Percentiles rank a stretch among this genome's conserved stretches.
phyloP scores from a whole-genome alignment of 2,329 filamentous ascomycete genomes.

The Aspergillus pseudoviridinutans region DNA sequence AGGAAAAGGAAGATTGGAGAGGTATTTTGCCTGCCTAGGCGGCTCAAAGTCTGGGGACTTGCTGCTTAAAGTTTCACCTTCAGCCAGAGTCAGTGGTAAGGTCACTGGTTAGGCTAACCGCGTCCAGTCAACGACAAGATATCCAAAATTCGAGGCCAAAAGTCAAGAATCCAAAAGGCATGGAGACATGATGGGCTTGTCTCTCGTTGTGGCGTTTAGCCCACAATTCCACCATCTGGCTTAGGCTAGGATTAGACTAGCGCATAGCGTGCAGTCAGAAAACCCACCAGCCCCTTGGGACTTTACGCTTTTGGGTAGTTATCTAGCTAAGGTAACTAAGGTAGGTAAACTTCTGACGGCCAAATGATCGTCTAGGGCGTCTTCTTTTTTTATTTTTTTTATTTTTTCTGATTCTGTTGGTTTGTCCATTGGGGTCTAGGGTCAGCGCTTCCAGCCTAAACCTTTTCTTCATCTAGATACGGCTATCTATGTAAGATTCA shows the following conservation, averaged over 20 bases:
- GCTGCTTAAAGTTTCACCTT: neutral
- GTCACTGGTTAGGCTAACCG: neutral
- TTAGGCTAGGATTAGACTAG: neutral
- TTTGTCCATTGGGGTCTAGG: constrained; percentile 9
- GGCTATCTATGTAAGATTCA: neutral
- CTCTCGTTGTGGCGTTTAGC: constrained; percentile 23
- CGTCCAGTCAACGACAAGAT: neutral
- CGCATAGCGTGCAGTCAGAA: constrained; percentile 17
- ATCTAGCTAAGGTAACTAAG: neutral
- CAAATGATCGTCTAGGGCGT: constrained; percentile 16
- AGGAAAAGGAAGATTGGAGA: neutral
- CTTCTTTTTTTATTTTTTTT: neutral
- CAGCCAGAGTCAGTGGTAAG: neutral
- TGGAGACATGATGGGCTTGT: constrained; percentile 6
- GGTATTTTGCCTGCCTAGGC: neutral
- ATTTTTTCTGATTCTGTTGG: neutral
- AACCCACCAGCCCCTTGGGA: constrained; percentile 12
- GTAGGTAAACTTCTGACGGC: constrained; percentile 10
- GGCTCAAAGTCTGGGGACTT: neutral
- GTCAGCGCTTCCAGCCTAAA: neutral
- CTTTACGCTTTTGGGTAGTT: neutral
- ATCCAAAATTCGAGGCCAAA: neutral
- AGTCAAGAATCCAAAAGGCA: neutral
- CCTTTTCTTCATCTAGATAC: neutral
- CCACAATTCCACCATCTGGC: constrained; percentile 5